Conservation (phyloP, 805 yeast species). For the Starmerella bombi region DNA sequence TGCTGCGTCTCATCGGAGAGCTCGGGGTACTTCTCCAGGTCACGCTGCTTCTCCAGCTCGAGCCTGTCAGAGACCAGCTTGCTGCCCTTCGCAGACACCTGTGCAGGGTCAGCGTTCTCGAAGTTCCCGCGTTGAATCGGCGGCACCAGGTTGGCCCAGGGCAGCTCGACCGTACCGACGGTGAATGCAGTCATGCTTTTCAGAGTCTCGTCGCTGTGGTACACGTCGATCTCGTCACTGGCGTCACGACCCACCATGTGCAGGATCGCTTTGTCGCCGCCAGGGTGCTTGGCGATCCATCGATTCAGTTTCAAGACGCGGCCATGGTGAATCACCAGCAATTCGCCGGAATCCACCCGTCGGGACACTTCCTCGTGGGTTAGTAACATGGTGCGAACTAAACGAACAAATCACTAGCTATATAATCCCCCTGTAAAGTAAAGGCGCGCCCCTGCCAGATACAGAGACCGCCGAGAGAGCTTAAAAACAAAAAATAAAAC, state of each 20-base stretch:
- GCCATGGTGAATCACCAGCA: constrained; percentile 52
- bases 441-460: too few species aligned
- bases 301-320: constrained; percentile 49
- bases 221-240: constrained; percentile 79
- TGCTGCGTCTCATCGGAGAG: constrained; percentile 58
- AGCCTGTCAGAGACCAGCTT: constrained; percentile 45
- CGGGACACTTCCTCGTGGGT: constrained; percentile 39
- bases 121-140: constrained; percentile 75
- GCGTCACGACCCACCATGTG: constrained; percentile 87
- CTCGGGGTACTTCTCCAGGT: constrained; percentile 44
- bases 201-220: constrained; percentile 52
- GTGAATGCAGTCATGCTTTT: constrained; percentile 40
- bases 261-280: constrained; percentile 71
- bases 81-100: constrained; percentile 32
- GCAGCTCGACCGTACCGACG: constrained; percentile 49
- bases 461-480: too few species aligned
- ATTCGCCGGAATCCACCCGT: constrained; percentile 52
- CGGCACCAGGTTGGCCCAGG: constrained; percentile 67
- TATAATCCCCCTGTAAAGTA: too few species aligned
- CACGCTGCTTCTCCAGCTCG: constrained; percentile 40
- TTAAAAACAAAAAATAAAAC: too few species aligned
- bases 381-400: constrained; percentile 15
- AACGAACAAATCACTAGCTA: background rate
- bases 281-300: constrained; percentile 73
- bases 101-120: constrained; percentile 22